Evolutionary conservation across 495 filamentous ascomycete species (phyloP), one percentile per base, ranked within the genome.

Genomic region (Aspergillus baeticus): DNA sequence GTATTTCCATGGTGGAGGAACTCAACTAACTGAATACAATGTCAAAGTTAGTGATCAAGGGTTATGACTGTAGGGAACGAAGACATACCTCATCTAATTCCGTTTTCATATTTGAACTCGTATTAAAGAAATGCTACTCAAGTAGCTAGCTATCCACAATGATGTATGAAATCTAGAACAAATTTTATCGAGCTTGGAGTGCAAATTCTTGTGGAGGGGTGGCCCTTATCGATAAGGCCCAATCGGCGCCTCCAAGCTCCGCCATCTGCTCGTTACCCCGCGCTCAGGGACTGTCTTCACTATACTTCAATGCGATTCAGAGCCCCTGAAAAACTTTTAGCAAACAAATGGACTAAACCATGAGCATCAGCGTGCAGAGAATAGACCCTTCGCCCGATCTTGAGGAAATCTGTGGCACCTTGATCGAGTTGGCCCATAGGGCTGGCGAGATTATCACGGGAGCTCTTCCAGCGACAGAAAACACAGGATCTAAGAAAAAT

Each of bases 1-100:
- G 88, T 88, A 69, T 92, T 96, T 42, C 87, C 89, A 76, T 95
- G 86, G 66, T 90, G 87, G 31, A 97, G 87, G 64, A 97, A 96
- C 61, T 91, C 91, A 55, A 95, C 92, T 42, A 97, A 83, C 92
- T 96, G 61, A 34, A 15, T 49, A 2, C 13, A 6, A 42, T 14
- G 14, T 37, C 44, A 36, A n/a, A 34, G 18, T 23, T 22, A 14
- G 42, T 21, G 11, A 29, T 45, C 15, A 26, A 29, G 42, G 13
- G n/a, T 39, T 15, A 11, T 37, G 48, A 36, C n/a, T 34, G 18
- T 23, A 11, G 6, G 42, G 42, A 1, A 29, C 29, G 26, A 26
- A 29, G 42, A 45, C 65, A 46, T 70, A 93, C 90, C 72, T 94
- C 90, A 71, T 94, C 89, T 36, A 92, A 70, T 77, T 92, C 87